Percentiles rank a stretch among this genome's conserved stretches.
Conservation (phyloP, 352 stramenopile species). For the Phytophthora cryptogea region DNA sequence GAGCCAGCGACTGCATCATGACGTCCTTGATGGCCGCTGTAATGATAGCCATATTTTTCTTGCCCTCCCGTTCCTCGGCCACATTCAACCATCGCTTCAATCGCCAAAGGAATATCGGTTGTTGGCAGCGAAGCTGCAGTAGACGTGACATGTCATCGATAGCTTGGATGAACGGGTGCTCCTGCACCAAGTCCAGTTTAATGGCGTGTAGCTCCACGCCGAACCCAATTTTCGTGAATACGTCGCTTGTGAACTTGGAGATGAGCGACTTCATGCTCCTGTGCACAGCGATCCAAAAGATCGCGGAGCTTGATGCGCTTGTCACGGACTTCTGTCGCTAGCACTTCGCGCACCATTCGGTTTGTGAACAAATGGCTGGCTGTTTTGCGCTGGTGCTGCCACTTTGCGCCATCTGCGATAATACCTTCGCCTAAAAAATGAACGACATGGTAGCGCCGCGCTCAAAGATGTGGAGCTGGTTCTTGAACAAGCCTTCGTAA, state of each 20-base stretch:
- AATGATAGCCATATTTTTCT: slow-evolving; percentile 42
- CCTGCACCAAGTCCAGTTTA: slow-evolving; percentile 28
- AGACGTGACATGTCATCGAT: slow-evolving; percentile 47
- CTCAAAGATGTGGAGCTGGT: slow-evolving; percentile 59
- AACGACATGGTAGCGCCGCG: slow-evolving; percentile 47
- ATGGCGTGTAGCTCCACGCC: slow-evolving; percentile 48
- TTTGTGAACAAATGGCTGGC: slow-evolving; percentile 88
- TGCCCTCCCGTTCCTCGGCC: slow-evolving; percentile 35
- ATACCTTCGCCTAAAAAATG: slow-evolving; percentile 71
- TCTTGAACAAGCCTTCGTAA: slow-evolving; percentile 56
- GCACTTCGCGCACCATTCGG: slow-evolving; percentile 55
- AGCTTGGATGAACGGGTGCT: slow-evolving; percentile 50
- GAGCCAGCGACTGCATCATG: slow-evolving; percentile 37
- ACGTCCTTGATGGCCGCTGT: slow-evolving; percentile 37
- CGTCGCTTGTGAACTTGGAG: slow-evolving; percentile 66
- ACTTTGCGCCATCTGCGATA: slow-evolving; percentile 61
- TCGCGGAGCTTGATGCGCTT: slow-evolving; percentile 33
- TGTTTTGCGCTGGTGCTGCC: slow-evolving; percentile 72
- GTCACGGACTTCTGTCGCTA: slow-evolving; percentile 39
- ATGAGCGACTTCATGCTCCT: slow-evolving; percentile 49
- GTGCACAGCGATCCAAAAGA: slow-evolving; percentile 22
- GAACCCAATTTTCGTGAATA: slow-evolving; percentile 78
- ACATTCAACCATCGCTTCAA: slow-evolving; percentile 47
- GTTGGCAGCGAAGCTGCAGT: slow-evolving; percentile 43
- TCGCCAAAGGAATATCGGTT: slow-evolving; percentile 53